A percentile compares a stretch with the other conserved stretches of the same genome.
Evolutionary conservation across 2,329 filamentous ascomycete species (phyloP).

Genomic region (Fusarium staphyleae): DNA sequence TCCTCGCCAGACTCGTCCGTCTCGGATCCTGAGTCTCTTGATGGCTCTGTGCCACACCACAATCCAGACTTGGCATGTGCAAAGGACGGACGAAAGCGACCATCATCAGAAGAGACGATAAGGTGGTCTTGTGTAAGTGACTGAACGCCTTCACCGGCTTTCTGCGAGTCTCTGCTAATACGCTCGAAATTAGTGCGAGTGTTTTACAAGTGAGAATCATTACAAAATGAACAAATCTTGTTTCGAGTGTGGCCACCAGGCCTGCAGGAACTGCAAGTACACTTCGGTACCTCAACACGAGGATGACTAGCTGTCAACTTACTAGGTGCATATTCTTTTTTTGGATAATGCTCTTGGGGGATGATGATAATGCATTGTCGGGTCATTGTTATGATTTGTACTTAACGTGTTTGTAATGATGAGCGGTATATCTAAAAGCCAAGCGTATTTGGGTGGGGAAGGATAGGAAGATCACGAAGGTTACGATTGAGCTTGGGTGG

Average conservation of each 20-base stretch:
- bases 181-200: constrained; percentile 30
- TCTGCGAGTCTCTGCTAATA: constrained; percentile 9
- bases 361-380: background rate
- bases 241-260: constrained; percentile 14
- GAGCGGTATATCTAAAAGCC: too few relatives aligned
- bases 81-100: constrained; percentile 13
- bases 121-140: constrained; percentile 46
- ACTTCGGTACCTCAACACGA: background rate
- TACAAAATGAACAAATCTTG: constrained; percentile 8
- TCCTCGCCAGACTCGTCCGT: constrained; percentile 8
- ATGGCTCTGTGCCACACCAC: constrained; percentile 6
- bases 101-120: constrained; percentile 20
- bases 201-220: constrained; percentile 11
- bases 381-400: background rate
- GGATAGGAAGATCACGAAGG: background rate
- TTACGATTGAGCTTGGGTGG: too few relatives aligned
- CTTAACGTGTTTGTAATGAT: background rate
- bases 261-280: constrained; percentile 10
- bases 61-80: constrained; percentile 5
- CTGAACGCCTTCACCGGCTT: background rate
- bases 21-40: constrained; percentile 8
- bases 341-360: background rate
- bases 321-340: background rate
- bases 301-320: constrained; percentile 10
- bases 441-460: background rate